phyloP scores from a whole-genome alignment of 2,329 filamentous ascomycete species.

The Claviceps sp. region DNA sequence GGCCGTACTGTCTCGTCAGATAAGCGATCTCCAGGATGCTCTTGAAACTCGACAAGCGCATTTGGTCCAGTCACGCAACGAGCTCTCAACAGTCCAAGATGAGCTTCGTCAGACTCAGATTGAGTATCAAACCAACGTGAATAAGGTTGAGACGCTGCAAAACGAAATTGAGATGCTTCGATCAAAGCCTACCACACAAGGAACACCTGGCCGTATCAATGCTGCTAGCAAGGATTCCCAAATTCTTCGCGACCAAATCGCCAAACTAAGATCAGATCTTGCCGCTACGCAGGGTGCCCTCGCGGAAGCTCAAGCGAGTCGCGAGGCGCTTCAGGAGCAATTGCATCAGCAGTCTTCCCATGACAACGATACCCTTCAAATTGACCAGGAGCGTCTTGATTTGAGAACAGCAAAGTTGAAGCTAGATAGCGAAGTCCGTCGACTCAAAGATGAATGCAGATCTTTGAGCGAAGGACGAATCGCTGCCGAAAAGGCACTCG shows the following conservation, averaged over 20 bases:
- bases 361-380: slow-evolving; percentile 43
- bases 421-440: slow-evolving; percentile 52
- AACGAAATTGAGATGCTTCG: slow-evolving; percentile 68
- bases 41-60: slow-evolving; percentile 53
- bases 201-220: slow-evolving; percentile 30
- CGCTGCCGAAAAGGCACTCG: slow-evolving; percentile 47
- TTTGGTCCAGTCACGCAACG: slow-evolving; percentile 50
- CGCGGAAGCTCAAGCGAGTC: slow-evolving; percentile 47
- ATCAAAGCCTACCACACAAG: slow-evolving; percentile 8
- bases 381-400: slow-evolving; percentile 57
- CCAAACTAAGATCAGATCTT: slow-evolving; percentile 45
- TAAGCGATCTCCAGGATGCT: slow-evolving; percentile 60
- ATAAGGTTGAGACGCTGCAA: slow-evolving; percentile 55
- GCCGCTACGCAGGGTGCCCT: slow-evolving; percentile 42
- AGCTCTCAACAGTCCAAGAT: slow-evolving; percentile 52
- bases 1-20: slow-evolving; percentile 54
- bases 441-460: slow-evolving; percentile 51
- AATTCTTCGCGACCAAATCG: slow-evolving; percentile 48
- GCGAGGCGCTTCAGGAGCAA: slow-evolving; percentile 51
- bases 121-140: slow-evolving; percentile 46
- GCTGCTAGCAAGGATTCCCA: slow-evolving; percentile 47
- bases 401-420: slow-evolving; percentile 54
- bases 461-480: slow-evolving; percentile 41
- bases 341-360: slow-evolving; percentile 40
- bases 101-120: slow-evolving; percentile 56